Base-by-base conservation (phyloP, 2,329 filamentous ascomycete genomes). In the Xylaria polymorpha region DNA sequence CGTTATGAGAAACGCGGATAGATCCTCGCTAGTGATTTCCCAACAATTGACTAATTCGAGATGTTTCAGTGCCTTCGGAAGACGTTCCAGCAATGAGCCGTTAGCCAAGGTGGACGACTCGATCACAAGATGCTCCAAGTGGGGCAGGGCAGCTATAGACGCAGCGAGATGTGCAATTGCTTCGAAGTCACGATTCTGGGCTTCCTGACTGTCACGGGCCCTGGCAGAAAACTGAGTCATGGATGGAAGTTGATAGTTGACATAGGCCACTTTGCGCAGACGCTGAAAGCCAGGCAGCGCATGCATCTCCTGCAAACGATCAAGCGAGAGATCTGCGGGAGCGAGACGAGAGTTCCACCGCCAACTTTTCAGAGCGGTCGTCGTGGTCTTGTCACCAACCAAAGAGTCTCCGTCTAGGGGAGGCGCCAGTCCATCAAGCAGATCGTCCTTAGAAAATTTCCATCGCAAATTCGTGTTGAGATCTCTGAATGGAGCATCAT, bases 11-110 rank as follows among this genome's bases (percentile, higher is more conserved):
- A 92, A 97, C 0, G 80, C 77, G 32, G 84, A 82, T 25, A 98
- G 81, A 67, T 90, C 86, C 4, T 89, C 85, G 0, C 93, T 91
- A 4, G 85, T 89, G 10, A 97, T 81, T 70, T 92, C 88, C 81
- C 91, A 90, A 76, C 94, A 98, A 74, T 96, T 95, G 72, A 90
- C 88, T 18, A 98, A 83, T 71, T 91, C 91, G 3, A 98, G 84
- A 55, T 88, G 87, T 55, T 85, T 81, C 22, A 98, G 83, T 3
- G 83, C 86, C 12, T 82, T 84, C 0, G 94, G 93, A 7, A 98
- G 81, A 4, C 88, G 83, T 1, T 87, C 84, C n/a, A 97, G 82
- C 20, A 97, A 84, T 9, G 84, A 83, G 8, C 89, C 86, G 75
- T 92, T 92, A 67, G 94, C 86, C 41, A 92, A 84, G 2, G 90